Evolutionary conservation across 345 rosid species (phyloP), one percentile per base, ranked within the genome.

Genomic region (Iberis pinnata): DNA sequence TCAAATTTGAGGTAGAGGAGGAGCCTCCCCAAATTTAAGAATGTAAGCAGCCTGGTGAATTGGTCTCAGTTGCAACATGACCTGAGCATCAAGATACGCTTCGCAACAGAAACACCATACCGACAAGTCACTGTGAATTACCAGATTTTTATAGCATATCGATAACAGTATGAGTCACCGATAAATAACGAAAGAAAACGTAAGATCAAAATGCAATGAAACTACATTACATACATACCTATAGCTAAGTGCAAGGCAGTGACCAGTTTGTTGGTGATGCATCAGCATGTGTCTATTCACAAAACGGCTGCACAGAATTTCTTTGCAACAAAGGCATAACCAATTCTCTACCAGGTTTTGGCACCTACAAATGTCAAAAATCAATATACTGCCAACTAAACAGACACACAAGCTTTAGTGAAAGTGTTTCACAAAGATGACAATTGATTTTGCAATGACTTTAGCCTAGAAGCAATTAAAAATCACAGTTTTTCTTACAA

Each of bases 41-140:
- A 79, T 56, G 64, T 87, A 82, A 25, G 92, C 88, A 52, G 80
- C 71, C 63, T 82, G 81, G 44, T 87, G 68, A 51, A 72, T 74
- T 48, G 81, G 81, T 29, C 76, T 75, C 59, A 90, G 74, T 61
- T 84, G 84, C 18, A 25, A 32, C 56, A 90, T 72, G 45, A 75
- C 58, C 74, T 75, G 84, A 18, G 89, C 86, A 54, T 90, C 88
- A 25, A 87, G 70, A 72, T 90, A 90, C 0, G 95, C 75, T 51
- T 90, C 88, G 12, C 96, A 90, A 36, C 60, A 56, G 43, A 87
- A 90, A 65, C 98, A 87, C 98, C 96, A 87, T 12, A 81, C 83
- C 2, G 95, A 87, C 14, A 90, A 68, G 46, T 90, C 98, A 71
- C 95, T 87, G 84, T 44, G 20, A 46, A 26, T 8, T 2, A 32